Percentiles rank a stretch among this genome's conserved stretches.
Evolutionary conservation across 352 stramenopile genomes (phyloP).

Genomic region (Nothophytophthora sp.): DNA sequence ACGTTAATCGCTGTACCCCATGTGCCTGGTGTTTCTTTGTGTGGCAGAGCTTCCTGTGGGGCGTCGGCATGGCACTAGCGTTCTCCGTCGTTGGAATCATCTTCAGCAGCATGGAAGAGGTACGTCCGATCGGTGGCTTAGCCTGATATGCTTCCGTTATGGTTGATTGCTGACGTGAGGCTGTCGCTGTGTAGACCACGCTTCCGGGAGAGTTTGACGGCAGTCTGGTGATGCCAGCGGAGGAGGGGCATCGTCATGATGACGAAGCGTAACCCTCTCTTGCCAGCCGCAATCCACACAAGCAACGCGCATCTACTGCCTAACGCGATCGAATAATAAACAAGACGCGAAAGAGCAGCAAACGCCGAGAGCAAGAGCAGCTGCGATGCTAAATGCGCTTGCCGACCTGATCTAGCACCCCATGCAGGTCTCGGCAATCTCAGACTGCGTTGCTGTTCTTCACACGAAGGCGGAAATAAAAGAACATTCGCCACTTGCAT

Average conservation of each 20-base stretch:
- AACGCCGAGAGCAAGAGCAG: too few relatives aligned
- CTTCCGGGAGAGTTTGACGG: slow-evolving; percentile 18
- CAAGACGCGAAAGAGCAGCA: too few relatives aligned
- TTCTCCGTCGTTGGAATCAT: slow-evolving; percentile 74
- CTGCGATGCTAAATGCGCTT: too few relatives aligned
- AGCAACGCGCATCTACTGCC: too few relatives aligned
- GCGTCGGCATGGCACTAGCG: slow-evolving; percentile 72
- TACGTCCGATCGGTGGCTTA: slow-evolving; percentile 7
- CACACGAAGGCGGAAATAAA: too few relatives aligned
- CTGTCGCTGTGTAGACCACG: slow-evolving; percentile 14
- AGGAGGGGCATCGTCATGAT: neutral
- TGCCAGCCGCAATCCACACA: too few relatives aligned
- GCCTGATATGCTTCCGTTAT: neutral
- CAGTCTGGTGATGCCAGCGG: slow-evolving; percentile 18
- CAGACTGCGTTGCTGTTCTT: too few relatives aligned
- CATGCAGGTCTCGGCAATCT: too few relatives aligned
- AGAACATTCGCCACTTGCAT: too few relatives aligned
- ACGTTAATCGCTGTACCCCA: too few relatives aligned
- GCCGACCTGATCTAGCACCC: too few relatives aligned
- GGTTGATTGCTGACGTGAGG: neutral
- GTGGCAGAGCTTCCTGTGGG: slow-evolving; percentile 76
- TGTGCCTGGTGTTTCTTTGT: neutral
- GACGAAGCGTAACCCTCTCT: neutral
- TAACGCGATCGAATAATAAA: too few relatives aligned
- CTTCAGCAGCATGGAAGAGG: slow-evolving; percentile 72